phyloP scores from a whole-genome alignment of 202 grass and related monocot genomes.

The Setaria italica region DNA sequence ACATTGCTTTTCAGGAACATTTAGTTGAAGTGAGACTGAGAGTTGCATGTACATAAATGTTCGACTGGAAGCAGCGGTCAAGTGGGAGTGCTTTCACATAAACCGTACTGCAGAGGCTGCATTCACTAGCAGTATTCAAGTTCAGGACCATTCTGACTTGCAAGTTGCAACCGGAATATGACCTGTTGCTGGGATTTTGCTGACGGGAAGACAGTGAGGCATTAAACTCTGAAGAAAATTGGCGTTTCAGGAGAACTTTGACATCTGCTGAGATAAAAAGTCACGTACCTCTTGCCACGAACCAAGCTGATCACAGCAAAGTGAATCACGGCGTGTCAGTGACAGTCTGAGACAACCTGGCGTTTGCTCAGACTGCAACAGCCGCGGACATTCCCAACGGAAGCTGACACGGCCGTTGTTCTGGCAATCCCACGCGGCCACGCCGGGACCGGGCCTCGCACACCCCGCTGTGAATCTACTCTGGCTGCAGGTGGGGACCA shows the following conservation, averaged over 20 bases:
- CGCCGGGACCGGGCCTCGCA: neutral
- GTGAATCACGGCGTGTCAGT: neutral
- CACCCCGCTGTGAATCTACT: neutral
- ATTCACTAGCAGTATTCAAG: neutral
- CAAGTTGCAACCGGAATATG: neutral
- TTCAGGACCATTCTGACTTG: neutral
- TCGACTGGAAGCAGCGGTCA: neutral
- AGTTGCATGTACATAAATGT: neutral
- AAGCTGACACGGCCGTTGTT: slow-evolving; percentile 12
- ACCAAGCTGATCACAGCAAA: neutral
- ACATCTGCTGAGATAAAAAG: neutral
- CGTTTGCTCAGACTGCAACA: neutral
- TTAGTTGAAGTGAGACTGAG: neutral
- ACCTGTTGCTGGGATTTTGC: slow-evolving; percentile 9
- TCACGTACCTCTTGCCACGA: too few species aligned
- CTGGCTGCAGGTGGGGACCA: slow-evolving; percentile 1
- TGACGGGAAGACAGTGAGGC: too few species aligned
- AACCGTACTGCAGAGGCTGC: neutral
- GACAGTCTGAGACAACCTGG: slow-evolving; percentile 12
- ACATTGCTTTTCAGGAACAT: neutral
- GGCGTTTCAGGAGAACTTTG: neutral
- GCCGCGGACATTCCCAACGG: neutral
- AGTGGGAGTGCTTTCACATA: neutral
- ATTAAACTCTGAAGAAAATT: neutral
- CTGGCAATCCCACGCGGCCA: neutral